Conservation (phyloP, 2,329 filamentous ascomycete genomes). For the Coniochaeta prunicola region DNA sequence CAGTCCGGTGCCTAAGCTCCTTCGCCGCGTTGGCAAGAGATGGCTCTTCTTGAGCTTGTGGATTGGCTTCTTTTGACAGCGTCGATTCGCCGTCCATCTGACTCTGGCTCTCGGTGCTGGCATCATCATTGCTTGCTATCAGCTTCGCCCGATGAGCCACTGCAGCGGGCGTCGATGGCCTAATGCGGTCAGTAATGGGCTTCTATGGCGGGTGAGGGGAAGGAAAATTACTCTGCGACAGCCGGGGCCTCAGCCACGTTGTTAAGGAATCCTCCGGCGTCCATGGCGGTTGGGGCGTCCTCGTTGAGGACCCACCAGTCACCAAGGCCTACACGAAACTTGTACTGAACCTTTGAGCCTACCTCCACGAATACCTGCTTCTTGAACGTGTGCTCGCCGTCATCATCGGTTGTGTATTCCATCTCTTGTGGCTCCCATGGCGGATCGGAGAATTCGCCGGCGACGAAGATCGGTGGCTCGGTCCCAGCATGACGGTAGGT, state of each 20-base stretch:
- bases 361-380: slow-evolving; percentile 47
- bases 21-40: not conserved
- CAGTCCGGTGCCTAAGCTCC: not conserved
- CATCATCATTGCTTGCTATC: not conserved
- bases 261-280: slow-evolving; percentile 40
- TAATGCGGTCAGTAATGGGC: not conserved
- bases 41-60: slow-evolving; percentile 4
- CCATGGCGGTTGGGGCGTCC: slow-evolving; percentile 41
- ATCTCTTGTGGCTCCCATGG: slow-evolving; percentile 64
- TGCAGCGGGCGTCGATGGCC: not conserved
- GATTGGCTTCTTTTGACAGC: not conserved
- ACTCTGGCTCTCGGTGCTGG: not conserved
- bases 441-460: slow-evolving; percentile 60
- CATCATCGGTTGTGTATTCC: slow-evolving; percentile 40
- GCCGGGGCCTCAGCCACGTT: slow-evolving; percentile 32
- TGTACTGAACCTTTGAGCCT: slow-evolving; percentile 63
- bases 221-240: slow-evolving; percentile 2
- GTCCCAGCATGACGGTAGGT: slow-evolving; percentile 53
- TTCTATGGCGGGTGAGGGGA: not conserved
- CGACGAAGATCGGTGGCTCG: slow-evolving; percentile 61
- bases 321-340: slow-evolving; percentile 59
- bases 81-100: not conserved
- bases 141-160: not conserved
- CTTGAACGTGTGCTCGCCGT: slow-evolving; percentile 51
- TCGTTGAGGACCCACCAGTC: slow-evolving; percentile 68